Base-by-base conservation (phyloP, 202 grass and related monocot genomes). In the Setaria viridis region DNA sequence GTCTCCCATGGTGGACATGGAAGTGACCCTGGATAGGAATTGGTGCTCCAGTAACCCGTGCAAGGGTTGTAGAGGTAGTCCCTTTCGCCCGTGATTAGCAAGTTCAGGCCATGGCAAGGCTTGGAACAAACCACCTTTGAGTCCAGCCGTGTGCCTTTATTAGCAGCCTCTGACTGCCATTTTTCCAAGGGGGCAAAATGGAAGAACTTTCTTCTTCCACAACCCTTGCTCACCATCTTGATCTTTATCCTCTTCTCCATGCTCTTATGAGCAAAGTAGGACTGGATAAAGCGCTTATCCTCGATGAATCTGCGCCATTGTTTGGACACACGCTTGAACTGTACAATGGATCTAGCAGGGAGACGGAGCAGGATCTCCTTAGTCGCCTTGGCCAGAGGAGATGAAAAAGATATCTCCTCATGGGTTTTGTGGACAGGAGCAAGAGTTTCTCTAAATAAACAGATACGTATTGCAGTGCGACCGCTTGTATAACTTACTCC, bases 91-190 rank as follows among this genome's bases (percentile, higher is more conserved):
- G 80, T 82, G 29, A 25, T 72, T 72, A 82, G 54, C 51, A 82
- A n/a, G 80, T 82, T 72, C 16, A 77, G 39, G 39, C 80, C 80
- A 37, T 74, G 67, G 30, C 68, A 83, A 51, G 80, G 80, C 57
- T 82, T 72, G 68, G 80, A 82, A 43, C 54, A 82, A 33, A 82
- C 68, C 39, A 82, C 80, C 55, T 82, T 82, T 57, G 9, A 48
- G 19, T 60, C 55, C 42, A 72, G 42, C 25, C 42, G 14, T 48
- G 67, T 42, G 5, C 15, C 74, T 43, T 19, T 54, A n/a, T 35
- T 71, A 62, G 68, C 67, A 73, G 68, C 62, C 25, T 64, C 59
- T 50, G 41, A 30, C 33, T 33, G 8, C 65, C 65, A 70, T 43
- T 56, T 57, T 30, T 81, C 39, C 51, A 81, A 81, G 10, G 80